Evolutionary conservation across 805 yeast genomes (phyloP), one percentile per base, ranked within the genome.

Genomic region (Schwanniomyces vanrijiae): DNA sequence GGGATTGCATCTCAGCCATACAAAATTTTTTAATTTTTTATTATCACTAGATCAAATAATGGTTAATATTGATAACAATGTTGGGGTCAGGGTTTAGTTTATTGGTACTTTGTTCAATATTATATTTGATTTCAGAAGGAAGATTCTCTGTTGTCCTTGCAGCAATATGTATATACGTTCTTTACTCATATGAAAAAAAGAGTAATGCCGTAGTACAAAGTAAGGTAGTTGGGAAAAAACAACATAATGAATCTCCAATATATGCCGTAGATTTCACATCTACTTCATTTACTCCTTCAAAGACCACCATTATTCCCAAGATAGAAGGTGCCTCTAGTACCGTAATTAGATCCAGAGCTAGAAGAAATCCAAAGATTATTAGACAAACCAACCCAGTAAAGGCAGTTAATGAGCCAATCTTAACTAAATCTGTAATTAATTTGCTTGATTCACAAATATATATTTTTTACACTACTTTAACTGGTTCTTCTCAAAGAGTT

Each of bases 391-490:
- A 66, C 45, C 66, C 66, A 4, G 47, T 55, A 9, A 22, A 20
- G 8, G 46, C 41, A 53, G 47, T 34, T 56, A 65, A 8, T 44
- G 59, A 55, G 28, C 60, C 78, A 46, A 64, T 76, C 1, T 65
- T 75, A 22, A 73, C 83, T 0, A 60, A 64, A 18, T 60, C 70
- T 3, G 61, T 73, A 4, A 64, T 66, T 16, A 65, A 73, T 19
- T 62, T 81, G 35, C 54, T 75, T 24, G 78, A 78, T 24, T 78
- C 90, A 0, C 83, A 83, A 45, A 70, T 86, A 33, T 75, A 78
- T 48, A 78, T 90, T 3, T 88, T 90, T 56, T 90, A 87, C 65
- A 85, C 97, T 7, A 86, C 96, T 0, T 69, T 90, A 48, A 91
- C 96, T 3, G 97, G 97, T 9, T 73, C 95, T 0, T 80, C 95